These are phyloP conservation scores for Viola pubescens DNA, from an alignment of 441 rosid species.

Conservation along the genomic window DNA sequence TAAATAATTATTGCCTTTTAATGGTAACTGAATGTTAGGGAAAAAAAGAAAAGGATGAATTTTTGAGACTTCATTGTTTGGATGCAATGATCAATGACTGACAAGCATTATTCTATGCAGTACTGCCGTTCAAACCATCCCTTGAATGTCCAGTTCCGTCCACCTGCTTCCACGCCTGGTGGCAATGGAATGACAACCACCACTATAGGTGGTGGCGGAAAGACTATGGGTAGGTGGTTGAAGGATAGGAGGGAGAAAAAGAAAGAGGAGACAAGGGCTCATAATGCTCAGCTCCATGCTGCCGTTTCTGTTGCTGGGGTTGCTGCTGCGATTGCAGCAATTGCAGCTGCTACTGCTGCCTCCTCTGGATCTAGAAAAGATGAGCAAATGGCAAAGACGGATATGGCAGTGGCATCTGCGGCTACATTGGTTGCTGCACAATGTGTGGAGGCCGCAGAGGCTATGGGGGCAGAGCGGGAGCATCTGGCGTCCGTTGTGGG, in stretches of 20 bases:
- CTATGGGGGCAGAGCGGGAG: slow-evolving; percentile 83
- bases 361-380: slow-evolving; percentile 59
- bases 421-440: slow-evolving; percentile 88
- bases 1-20: neutral
- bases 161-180: slow-evolving; percentile 22
- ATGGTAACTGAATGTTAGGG: neutral
- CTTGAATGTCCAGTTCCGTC: slow-evolving; percentile 29
- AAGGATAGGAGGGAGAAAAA: slow-evolving; percentile 86
- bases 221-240: slow-evolving; percentile 85
- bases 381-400: slow-evolving; percentile 72
- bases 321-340: slow-evolving; percentile 84
- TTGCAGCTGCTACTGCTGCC: slow-evolving; percentile 75
- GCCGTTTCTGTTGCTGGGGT: slow-evolving; percentile 82
- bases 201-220: slow-evolving; percentile 41
- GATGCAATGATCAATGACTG: neutral
- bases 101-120: slow-evolving; percentile 29
- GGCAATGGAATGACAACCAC: slow-evolving; percentile 24
- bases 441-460: slow-evolving; percentile 87
- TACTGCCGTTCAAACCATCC: slow-evolving; percentile 43
- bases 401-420: slow-evolving; percentile 87
- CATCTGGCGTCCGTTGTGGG: slow-evolving; percentile 63
- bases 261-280: slow-evolving; percentile 74
- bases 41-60: neutral
- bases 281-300: slow-evolving; percentile 88
- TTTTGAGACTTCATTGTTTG: neutral